A percentile compares a stretch with the other conserved stretches of the same genome.
Conservation (phyloP, 768 basidiomycete genomes). For the Macrocybe gigantea region DNA sequence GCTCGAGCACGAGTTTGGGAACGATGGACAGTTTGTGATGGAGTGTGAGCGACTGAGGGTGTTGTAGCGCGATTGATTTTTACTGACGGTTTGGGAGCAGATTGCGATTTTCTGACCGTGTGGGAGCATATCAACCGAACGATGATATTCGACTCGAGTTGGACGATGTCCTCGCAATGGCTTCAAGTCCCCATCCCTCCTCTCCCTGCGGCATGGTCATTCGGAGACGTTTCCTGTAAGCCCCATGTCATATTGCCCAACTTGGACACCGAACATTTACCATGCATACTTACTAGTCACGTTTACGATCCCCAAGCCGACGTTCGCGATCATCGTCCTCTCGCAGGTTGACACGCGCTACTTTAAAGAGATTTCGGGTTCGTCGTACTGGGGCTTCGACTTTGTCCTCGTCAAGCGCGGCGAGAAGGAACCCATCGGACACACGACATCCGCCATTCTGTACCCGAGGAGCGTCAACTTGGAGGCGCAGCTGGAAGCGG, state of each 20-base stretch:
- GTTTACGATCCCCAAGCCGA: constrained; percentile 32
- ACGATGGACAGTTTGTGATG: constrained; percentile 40
- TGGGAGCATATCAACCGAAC: constrained; percentile 47
- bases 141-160: constrained; percentile 41
- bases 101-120: constrained; percentile 38
- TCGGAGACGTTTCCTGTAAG: constrained; percentile 51
- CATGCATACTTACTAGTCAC: constrained; percentile 26
- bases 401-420: constrained; percentile 46
- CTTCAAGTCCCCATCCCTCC: constrained; percentile 35
- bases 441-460: constrained; percentile 29
- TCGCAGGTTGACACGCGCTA: constrained; percentile 46
- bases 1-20: constrained; percentile 31
- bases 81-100: constrained; percentile 16
- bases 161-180: constrained; percentile 50
- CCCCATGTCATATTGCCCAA: not conserved
- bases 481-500: constrained; percentile 34
- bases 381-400: constrained; percentile 41
- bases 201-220: constrained; percentile 43
- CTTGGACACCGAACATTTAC: not conserved
- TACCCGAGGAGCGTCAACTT: constrained; percentile 35
- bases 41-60: constrained; percentile 21
- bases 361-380: constrained; percentile 40
- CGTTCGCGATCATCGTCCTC: constrained; percentile 44
- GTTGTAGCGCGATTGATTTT: not conserved
- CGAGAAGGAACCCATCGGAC: constrained; percentile 28